These are phyloP conservation scores for Chrysoporthe puriensis DNA, from an alignment of 2,329 filamentous ascomycete species.

Conservation along the genomic window DNA sequence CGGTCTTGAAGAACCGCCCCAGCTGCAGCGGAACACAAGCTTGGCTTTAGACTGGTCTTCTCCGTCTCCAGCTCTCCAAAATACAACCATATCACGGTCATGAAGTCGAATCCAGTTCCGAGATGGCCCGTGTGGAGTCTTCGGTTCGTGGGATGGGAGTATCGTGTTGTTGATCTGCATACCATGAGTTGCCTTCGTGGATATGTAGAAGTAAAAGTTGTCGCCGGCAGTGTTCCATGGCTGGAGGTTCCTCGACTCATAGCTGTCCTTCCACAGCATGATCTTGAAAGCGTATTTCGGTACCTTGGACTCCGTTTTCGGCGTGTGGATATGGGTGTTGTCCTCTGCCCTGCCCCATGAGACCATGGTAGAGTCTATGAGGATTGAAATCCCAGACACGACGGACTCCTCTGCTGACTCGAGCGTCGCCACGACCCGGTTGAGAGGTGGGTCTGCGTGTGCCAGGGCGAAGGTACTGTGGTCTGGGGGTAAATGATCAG, in stretches of 20 bases:
- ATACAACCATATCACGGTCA: constrained; percentile 75
- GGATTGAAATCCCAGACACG: constrained; percentile 64
- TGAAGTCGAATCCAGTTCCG: constrained; percentile 70
- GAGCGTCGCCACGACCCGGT: constrained; percentile 64
- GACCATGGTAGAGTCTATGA: constrained; percentile 67
- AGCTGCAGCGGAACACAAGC: constrained; percentile 57
- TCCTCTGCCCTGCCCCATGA: constrained; percentile 76
- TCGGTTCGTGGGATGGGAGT: constrained; percentile 60
- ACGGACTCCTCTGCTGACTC: constrained; percentile 68
- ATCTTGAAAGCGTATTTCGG: constrained; percentile 83
- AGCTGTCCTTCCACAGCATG: constrained; percentile 71
- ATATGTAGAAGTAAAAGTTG: constrained; percentile 72
- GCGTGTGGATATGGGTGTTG: constrained; percentile 70
- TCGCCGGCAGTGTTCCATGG: constrained; percentile 57
- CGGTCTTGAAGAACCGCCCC: constrained; percentile 56
- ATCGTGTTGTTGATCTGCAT: constrained; percentile 77
- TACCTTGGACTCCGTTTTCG: constrained; percentile 68
- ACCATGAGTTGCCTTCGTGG: constrained; percentile 76
- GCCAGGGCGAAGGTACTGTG: constrained; percentile 43
- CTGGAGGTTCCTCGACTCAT: constrained; percentile 59
- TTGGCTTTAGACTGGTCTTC: constrained; percentile 45
- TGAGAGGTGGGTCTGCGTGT: constrained; percentile 38
- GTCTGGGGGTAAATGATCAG: constrained; percentile 44
- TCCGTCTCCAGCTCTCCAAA: constrained; percentile 60
- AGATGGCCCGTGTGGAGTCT: constrained; percentile 59